Conservation (phyloP, 2,329 filamentous ascomycete species). For the Epichloe typhina region DNA sequence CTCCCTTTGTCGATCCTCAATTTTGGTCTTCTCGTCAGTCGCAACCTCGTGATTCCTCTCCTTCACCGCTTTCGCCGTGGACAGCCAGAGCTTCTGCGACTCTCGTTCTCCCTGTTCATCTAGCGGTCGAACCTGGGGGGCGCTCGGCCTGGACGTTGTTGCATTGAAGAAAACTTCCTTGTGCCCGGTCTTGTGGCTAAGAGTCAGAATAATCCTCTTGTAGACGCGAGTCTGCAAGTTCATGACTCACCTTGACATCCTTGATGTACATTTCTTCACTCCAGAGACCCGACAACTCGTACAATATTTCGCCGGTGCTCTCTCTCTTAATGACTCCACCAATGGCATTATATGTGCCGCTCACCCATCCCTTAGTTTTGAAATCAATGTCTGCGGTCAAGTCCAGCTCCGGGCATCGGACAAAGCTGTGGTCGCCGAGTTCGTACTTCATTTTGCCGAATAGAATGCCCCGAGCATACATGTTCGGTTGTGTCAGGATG, state of each 20-base stretch:
- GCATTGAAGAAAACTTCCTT: constrained; percentile 88
- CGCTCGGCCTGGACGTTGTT: constrained; percentile 59
- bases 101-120: constrained; percentile 82
- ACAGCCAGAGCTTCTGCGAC: constrained; percentile 76
- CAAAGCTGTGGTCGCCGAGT: constrained; percentile 87
- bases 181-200: constrained; percentile 60
- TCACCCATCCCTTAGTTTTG: constrained; percentile 96
- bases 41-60: constrained; percentile 77
- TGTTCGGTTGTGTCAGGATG: constrained; percentile 92
- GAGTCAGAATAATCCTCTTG: background rate
- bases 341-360: constrained; percentile 92
- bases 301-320: constrained; percentile 74
- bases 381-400: constrained; percentile 89
- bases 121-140: constrained; percentile 57
- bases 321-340: constrained; percentile 84
- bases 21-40: constrained; percentile 90
- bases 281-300: constrained; percentile 85
- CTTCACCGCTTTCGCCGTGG: constrained; percentile 69
- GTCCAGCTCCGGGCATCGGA: constrained; percentile 78
- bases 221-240: background rate
- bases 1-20: constrained; percentile 83
- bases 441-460: constrained; percentile 99
- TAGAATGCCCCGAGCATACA: constrained; percentile 93
- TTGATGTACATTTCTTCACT: constrained; percentile 91
- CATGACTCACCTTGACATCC: constrained; percentile 51